Evolutionary conservation across 768 basidiomycete genomes (phyloP).

Genomic region (Pulveroboletus ravenelii): DNA sequence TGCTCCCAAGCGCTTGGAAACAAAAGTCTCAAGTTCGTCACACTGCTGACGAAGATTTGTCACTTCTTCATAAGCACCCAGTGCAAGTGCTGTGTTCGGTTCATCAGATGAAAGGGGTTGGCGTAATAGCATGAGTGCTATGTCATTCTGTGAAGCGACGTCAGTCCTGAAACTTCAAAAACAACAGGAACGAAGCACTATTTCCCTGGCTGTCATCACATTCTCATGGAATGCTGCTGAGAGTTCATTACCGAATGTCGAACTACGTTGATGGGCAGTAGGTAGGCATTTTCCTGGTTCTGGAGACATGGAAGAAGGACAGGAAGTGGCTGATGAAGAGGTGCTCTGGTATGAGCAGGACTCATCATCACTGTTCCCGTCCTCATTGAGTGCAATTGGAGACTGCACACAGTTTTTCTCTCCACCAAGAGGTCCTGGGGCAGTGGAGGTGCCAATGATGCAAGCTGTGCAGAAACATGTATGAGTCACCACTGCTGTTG

Average conservation of each 20-base stretch:
- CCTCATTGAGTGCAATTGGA: background rate
- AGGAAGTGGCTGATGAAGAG: conserved; percentile 7
- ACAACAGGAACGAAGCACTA: background rate
- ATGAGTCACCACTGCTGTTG: too few relatives aligned
- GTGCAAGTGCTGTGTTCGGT: conserved; percentile 21
- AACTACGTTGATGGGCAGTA: conserved; percentile 19
- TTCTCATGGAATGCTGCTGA: conserved; percentile 10
- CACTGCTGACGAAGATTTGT: conserved; percentile 22
- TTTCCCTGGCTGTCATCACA: conserved; percentile 3
- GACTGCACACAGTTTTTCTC: background rate
- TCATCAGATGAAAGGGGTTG: conserved; percentile 23
- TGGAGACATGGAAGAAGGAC: conserved; percentile 16
- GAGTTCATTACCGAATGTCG: conserved; percentile 25
- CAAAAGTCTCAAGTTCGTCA: conserved; percentile 19
- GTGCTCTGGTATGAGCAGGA: conserved; percentile 1
- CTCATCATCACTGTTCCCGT: conserved; percentile 20
- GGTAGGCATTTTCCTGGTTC: background rate
- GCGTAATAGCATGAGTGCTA: background rate
- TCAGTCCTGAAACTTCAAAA: conserved; percentile 5
- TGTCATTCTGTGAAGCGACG: conserved; percentile 7
- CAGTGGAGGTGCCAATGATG: too few relatives aligned
- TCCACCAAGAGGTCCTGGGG: background rate
- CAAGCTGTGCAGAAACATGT: too few relatives aligned
- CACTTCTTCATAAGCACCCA: conserved; percentile 24
- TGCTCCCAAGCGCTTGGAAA: too few relatives aligned